Percentiles rank a stretch among this genome's conserved stretches.
These are phyloP conservation scores for Mycena albidolilacea DNA, from an alignment of 768 basidiomycete species.

Conservation along the genomic window DNA sequence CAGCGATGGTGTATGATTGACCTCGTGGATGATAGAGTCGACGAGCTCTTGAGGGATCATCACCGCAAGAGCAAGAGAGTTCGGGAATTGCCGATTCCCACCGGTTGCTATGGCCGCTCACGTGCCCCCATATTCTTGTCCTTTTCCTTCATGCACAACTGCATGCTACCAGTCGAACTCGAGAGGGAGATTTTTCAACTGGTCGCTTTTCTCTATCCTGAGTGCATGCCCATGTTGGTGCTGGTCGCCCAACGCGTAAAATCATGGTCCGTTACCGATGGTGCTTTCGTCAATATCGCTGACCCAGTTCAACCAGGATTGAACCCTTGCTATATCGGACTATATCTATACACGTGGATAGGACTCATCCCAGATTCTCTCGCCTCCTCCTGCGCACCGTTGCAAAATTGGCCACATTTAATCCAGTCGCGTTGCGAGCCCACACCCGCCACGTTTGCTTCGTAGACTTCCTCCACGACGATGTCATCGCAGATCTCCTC, in stretches of 20 bases:
- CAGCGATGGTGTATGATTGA: neutral
- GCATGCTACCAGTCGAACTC: neutral
- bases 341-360: neutral
- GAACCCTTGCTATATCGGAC: neutral
- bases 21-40: neutral
- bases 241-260: neutral
- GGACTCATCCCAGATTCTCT: neutral
- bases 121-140: neutral
- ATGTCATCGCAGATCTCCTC: neutral
- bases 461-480: neutral
- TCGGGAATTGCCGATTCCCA: too few species aligned
- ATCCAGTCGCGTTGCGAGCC: neutral
- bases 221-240: neutral
- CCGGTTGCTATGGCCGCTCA: too few species aligned
- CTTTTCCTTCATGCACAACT: neutral
- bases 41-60: slow-evolving; percentile 5
- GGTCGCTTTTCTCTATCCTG: neutral
- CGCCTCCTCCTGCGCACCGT: neutral
- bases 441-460: slow-evolving; percentile 6
- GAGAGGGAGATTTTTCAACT: neutral
- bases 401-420: neutral
- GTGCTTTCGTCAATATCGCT: neutral
- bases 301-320: neutral
- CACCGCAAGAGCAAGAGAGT: neutral
- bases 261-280: neutral